phyloP scores from a whole-genome alignment of 768 basidiomycete genomes.

The Tulasnella sp. region DNA sequence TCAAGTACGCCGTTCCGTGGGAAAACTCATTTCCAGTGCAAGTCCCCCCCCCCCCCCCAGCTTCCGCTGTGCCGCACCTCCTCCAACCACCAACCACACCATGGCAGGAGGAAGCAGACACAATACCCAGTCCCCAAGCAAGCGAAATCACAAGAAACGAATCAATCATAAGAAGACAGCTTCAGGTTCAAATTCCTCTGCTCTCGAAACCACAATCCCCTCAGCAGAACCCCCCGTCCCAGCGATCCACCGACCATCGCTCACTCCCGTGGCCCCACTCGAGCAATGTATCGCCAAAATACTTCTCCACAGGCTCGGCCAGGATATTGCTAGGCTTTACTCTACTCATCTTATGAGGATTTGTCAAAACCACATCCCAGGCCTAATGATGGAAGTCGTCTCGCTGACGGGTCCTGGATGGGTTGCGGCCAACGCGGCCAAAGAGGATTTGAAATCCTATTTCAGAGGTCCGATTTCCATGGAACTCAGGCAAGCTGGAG shows the following conservation, averaged over 20 bases:
- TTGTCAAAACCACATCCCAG: conserved; percentile 62
- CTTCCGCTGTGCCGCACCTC: not conserved
- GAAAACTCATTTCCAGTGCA: not conserved
- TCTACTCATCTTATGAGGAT: conserved; percentile 58
- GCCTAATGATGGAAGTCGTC: conserved; percentile 61
- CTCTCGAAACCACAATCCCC: not conserved
- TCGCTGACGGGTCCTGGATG: conserved; percentile 61
- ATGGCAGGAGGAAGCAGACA: conserved; percentile 1
- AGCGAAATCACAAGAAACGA: not conserved
- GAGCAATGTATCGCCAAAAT: conserved; percentile 44
- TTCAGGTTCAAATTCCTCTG: not conserved
- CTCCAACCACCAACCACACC: not conserved
- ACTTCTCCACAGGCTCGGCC: conserved; percentile 64
- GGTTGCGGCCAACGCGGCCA: conserved; percentile 62
- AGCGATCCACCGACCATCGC: not conserved
- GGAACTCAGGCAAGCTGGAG: conserved; percentile 74
- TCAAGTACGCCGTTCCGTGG: not conserved
- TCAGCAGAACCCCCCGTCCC: not conserved
- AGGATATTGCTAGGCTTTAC: conserved; percentile 70
- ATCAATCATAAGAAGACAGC: not conserved
- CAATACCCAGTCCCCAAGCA: not conserved
- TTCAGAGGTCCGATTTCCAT: conserved; percentile 64
- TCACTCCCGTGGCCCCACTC: not conserved
- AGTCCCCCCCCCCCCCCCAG: not conserved
- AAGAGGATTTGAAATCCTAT: conserved; percentile 62